Percentiles rank a stretch among this genome's conserved stretches.
Conservation (phyloP, 345 rosid species). For the Gossypium bickii region DNA sequence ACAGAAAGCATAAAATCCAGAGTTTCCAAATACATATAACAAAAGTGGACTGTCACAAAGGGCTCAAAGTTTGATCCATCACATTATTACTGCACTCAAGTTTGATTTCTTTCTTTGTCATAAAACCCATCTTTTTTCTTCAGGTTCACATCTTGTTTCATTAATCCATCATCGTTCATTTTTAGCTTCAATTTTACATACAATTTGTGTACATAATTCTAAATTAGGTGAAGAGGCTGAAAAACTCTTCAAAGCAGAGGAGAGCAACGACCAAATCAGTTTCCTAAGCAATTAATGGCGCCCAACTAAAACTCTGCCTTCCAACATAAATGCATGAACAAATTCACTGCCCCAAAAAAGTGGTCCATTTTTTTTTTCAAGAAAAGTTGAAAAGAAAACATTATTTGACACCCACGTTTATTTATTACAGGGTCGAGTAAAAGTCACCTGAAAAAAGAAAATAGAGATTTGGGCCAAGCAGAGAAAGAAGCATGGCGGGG, state of each 20-base stretch:
- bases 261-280: not conserved
- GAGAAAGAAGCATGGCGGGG: not conserved
- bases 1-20: too few species aligned
- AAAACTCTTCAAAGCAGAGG: not conserved
- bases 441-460: not conserved
- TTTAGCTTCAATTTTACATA: not conserved
- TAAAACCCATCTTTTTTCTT: not conserved
- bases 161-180: not conserved
- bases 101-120: not conserved
- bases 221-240: not conserved
- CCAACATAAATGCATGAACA: not conserved
- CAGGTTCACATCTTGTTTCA: not conserved
- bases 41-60: too few species aligned
- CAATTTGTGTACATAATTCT: not conserved
- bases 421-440: not conserved
- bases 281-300: constrained; percentile 3
- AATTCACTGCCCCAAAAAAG: constrained; percentile 1
- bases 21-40: too few species aligned
- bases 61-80: too few species aligned
- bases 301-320: not conserved
- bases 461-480: not conserved
- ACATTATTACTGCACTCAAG: not conserved
- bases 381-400: not conserved
- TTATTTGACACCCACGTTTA: not conserved
- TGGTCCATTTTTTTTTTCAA: not conserved